phyloP scores from a whole-genome alignment of 108 stramenopile genomes.

The Cyclotella cryptica region DNA sequence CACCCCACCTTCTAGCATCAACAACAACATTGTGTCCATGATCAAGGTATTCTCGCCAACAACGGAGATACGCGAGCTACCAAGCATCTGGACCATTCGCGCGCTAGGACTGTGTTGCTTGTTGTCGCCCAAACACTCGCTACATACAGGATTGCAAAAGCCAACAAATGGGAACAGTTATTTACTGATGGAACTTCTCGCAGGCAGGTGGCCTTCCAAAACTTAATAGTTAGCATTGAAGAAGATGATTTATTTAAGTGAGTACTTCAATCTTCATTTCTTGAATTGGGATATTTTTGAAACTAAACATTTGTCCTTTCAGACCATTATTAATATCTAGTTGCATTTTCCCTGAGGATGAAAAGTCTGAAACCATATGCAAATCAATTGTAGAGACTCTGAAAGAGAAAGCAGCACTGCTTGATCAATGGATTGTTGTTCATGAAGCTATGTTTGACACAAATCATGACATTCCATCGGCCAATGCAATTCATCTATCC shows the following conservation, averaged over 20 bases:
- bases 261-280: neutral
- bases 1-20: constrained; percentile 8
- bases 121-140: constrained; percentile 14
- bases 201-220: constrained; percentile 19
- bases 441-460: constrained; percentile 5
- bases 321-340: constrained; percentile 7
- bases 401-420: constrained; percentile 9
- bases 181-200: constrained; percentile 21
- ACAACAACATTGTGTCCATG: constrained; percentile 1
- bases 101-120: constrained; percentile 13
- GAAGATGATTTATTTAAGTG: constrained; percentile 8
- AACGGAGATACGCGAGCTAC: constrained; percentile 1
- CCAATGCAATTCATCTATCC: neutral
- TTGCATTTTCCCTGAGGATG: constrained; percentile 22
- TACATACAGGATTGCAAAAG: neutral
- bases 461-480: constrained; percentile 9
- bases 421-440: constrained; percentile 4
- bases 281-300: neutral
- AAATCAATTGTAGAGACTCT: constrained; percentile 6
- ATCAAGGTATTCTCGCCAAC: constrained; percentile 12
- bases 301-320: neutral
- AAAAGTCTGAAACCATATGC: constrained; percentile 19
- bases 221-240: constrained; percentile 6
- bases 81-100: constrained; percentile 23
- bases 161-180: constrained; percentile 13